Conservation (phyloP, 352 stramenopile species). For the Pythium chondricola region DNA sequence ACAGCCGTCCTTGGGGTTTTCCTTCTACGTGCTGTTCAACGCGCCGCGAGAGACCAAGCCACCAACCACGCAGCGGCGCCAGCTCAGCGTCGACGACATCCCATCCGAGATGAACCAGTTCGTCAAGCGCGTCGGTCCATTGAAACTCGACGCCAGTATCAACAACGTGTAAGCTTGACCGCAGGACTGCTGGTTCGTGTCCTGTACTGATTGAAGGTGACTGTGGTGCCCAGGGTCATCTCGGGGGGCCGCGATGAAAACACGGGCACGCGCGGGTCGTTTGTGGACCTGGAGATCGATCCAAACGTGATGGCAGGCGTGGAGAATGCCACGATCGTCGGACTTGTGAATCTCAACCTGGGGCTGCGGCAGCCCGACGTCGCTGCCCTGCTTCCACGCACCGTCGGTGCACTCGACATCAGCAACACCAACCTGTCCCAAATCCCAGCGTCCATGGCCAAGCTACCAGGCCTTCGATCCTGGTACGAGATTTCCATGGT, state of each 20-base stretch:
- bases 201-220: background rate
- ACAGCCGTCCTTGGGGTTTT: background rate
- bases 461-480: constrained; percentile 3
- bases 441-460: background rate
- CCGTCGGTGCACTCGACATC: background rate
- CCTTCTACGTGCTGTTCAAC: constrained; percentile 10
- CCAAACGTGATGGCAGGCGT: background rate
- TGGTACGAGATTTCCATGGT: background rate
- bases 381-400: background rate
- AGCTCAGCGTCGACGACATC: background rate
- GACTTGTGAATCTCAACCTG: constrained; percentile 13
- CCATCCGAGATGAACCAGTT: constrained; percentile 18
- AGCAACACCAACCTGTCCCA: constrained; percentile 13
- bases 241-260: constrained; percentile 11
- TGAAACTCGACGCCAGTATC: background rate
- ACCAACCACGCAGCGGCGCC: background rate
- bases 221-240: constrained; percentile 2
- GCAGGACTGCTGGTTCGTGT: background rate
- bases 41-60: background rate
- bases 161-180: constrained; percentile 14
- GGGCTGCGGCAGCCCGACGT: constrained; percentile 7
- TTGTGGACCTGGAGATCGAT: constrained; percentile 15
- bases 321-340: constrained; percentile 1
- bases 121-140: constrained; percentile 6
- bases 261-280: background rate